Conservation (phyloP, 106 monocot genomes). For the Platanthera guangdongensis region DNA sequence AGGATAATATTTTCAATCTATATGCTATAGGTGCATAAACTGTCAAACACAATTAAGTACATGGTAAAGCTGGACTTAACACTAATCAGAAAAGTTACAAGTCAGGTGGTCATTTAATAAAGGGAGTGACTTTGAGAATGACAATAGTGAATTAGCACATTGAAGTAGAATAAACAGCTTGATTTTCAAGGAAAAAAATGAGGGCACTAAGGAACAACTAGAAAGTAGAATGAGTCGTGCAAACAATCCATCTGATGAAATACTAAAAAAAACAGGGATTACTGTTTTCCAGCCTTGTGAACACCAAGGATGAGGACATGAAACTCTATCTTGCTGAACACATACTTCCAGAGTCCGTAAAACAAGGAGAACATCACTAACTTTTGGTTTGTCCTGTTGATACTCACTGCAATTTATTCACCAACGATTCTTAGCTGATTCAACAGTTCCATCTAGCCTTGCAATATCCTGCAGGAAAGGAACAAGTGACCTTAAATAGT, state of each 20-base stretch:
- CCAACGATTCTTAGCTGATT: not conserved
- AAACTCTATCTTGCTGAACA: constrained; percentile 91
- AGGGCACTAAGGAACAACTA: not conserved
- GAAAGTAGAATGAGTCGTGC: not conserved
- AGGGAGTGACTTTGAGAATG: not conserved
- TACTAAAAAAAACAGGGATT: constrained; percentile 13
- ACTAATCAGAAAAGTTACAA: not conserved
- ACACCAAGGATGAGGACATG: constrained; percentile 95
- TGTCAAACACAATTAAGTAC: not conserved
- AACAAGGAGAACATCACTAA: constrained; percentile 87
- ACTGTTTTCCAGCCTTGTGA: constrained; percentile 93
- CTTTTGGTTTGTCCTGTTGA: not conserved
- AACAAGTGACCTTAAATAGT: not conserved
- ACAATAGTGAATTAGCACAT: not conserved
- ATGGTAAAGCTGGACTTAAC: not conserved
- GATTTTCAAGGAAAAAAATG: not conserved
- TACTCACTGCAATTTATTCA: constrained; percentile 1
- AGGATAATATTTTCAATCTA: not conserved
- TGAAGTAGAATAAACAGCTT: not conserved
- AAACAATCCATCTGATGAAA: not conserved
- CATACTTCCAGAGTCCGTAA: constrained; percentile 87
- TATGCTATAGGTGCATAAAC: not conserved
- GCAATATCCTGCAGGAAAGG: not conserved
- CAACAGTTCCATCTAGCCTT: not conserved
- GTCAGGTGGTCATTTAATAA: not conserved